A percentile compares a stretch with the other conserved stretches of the same genome.
These are phyloP conservation scores for Ogataea minuta DNA, from an alignment of 805 yeast genomes.

Conservation along the genomic window DNA sequence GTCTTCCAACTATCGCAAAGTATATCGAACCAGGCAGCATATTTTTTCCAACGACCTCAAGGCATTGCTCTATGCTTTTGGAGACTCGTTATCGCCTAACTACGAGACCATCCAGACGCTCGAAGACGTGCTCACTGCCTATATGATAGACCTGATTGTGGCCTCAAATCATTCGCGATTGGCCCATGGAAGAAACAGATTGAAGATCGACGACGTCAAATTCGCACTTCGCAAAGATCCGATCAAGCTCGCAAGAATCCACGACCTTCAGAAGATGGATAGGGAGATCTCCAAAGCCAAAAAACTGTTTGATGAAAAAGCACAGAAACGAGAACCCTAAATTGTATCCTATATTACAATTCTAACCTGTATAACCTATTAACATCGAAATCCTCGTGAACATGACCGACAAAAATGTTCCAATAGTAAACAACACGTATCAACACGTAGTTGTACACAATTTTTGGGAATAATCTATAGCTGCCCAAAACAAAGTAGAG, in stretches of 20 bases:
- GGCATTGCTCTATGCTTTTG: slow-evolving; percentile 66
- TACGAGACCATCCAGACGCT: slow-evolving; percentile 62
- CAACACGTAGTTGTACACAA: slow-evolving; percentile 50
- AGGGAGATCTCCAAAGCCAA: slow-evolving; percentile 64
- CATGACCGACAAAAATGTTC: slow-evolving; percentile 73
- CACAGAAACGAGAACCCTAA: slow-evolving; percentile 23
- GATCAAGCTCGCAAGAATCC: slow-evolving; percentile 64
- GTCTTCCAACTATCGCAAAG: slow-evolving; percentile 15
- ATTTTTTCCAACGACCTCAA: slow-evolving; percentile 44
- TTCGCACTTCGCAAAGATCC: slow-evolving; percentile 68
- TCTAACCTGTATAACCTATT: slow-evolving; percentile 31
- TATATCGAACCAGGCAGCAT: slow-evolving; percentile 22
- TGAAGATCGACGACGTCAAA: slow-evolving; percentile 70
- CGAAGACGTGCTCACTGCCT: slow-evolving; percentile 66
- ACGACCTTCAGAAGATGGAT: slow-evolving; percentile 58
- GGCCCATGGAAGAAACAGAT: slow-evolving; percentile 54
- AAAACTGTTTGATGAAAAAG: slow-evolving; percentile 56
- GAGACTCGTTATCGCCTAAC: slow-evolving; percentile 67
- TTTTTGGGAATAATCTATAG: slow-evolving; percentile 67
- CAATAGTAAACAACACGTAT: slow-evolving; percentile 56
- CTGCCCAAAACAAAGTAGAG: slow-evolving; percentile 61
- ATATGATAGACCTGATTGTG: slow-evolving; percentile 51
- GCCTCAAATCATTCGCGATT: slow-evolving; percentile 51
- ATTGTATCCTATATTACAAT: slow-evolving; percentile 13
- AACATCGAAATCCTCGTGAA: slow-evolving; percentile 33